Evolutionary conservation across 371 early-diverging fungal species (phyloP), one percentile per base, ranked within the genome.

Genomic region (Rhizopus sp.): DNA sequence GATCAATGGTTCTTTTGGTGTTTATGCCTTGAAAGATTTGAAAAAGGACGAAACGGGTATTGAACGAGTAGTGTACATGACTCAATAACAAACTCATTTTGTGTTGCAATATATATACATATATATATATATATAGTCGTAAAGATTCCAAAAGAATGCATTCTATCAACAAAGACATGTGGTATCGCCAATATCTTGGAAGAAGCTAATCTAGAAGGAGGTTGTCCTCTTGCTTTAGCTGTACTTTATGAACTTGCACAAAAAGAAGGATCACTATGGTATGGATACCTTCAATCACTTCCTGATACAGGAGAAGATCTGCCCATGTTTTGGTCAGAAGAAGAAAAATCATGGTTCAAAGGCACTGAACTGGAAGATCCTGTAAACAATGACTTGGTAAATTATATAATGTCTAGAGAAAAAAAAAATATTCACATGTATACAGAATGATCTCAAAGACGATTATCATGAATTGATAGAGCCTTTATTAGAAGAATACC

Each of bases 221-320:
- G 86, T 1, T 80, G 91, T 46, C 86, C 87, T 4, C 77, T 95
- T 34, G 82, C 88, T 6, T 61, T 94, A 29, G 83, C 91, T 4
- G 70, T 90, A 58, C 83, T 94, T 88, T 95, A 87, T 62, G 96
- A 95, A 65, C 63, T 79, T 52, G 69, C 87, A 7, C 70, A 72
- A 60, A 88, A 86, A 15, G 55, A 53, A 41, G 65, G 79, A 10
- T 89, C 91, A 3, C 89, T 89, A 4, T 95, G 91, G 90, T 82
- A 75, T 52, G 89, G 84, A 3, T 95, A 95, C 63, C 62, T 95
- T 40, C 80, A 83, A 51, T 75, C 85, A 13, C 64, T 87, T 50
- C 85, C 86, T 0, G 62, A 66, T 12, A 44, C 57, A 38, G 64
- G 66, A n/a, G 87, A 81, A 34, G 79, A 81, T 52, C 65, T 89